A percentile compares a stretch with the other conserved stretches of the same genome.
phyloP scores from a whole-genome alignment of 2,329 filamentous ascomycete species.

The Penicillium sp. region DNA sequence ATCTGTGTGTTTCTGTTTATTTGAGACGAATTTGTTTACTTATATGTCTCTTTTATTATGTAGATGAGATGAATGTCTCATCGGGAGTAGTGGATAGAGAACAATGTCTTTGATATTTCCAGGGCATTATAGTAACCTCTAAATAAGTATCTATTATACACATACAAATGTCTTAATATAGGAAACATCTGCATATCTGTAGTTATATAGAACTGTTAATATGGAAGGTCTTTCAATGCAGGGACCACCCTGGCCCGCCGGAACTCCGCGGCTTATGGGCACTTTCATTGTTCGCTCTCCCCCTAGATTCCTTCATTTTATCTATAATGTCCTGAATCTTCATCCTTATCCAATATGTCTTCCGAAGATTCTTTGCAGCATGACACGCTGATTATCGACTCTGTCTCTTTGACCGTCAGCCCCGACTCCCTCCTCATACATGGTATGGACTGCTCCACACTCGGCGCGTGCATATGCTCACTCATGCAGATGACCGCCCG shows the following conservation, averaged over 20 bases:
- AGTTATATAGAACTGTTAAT: no score
- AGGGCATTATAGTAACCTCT: background rate
- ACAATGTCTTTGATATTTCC: slow-evolving; percentile 17
- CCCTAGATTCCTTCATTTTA: slow-evolving; percentile 7
- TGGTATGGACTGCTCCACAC: slow-evolving; percentile 42
- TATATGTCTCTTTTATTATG: slow-evolving; percentile 21
- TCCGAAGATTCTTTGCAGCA: slow-evolving; percentile 28
- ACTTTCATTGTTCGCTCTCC: slow-evolving; percentile 6
- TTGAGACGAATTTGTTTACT: slow-evolving; percentile 33
- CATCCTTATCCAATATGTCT: slow-evolving; percentile 21
- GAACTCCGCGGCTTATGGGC: slow-evolving; percentile 14
- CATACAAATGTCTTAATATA: background rate
- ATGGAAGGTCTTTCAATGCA: slow-evolving; percentile 2
- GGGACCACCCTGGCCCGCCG: slow-evolving; percentile 19
- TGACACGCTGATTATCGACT: slow-evolving; percentile 54
- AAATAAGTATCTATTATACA: background rate
- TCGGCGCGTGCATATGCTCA: background rate
- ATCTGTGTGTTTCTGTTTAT: slow-evolving; percentile 16
- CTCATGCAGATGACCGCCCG: slow-evolving; percentile 53
- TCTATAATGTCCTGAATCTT: slow-evolving; percentile 12
- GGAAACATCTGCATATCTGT: no score
- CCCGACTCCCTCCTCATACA: slow-evolving; percentile 60
- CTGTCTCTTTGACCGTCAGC: slow-evolving; percentile 60
- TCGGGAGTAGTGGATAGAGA: slow-evolving; percentile 26
- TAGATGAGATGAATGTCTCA: slow-evolving; percentile 24